Base-by-base conservation (phyloP, 805 yeast genomes). In the Ogataea trehalophila region DNA sequence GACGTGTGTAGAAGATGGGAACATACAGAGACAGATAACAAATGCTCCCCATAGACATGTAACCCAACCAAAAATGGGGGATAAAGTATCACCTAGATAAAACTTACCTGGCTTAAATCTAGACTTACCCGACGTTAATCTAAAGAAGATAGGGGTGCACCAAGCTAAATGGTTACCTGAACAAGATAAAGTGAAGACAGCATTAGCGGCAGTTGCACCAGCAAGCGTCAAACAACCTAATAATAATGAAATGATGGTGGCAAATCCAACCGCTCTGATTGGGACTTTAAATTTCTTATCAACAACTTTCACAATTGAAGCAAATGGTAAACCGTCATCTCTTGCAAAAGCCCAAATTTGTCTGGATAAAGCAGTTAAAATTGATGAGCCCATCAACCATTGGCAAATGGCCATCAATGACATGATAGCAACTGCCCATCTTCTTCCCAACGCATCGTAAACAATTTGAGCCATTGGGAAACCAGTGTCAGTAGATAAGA, bases 311-410 rank as follows among this genome's bases (percentile, higher is more conserved):
- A 85, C 73, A 58, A 69, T 69, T 38, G 71, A 65, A 14, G 83
- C 73, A 52, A 81, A 69, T 8, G 91, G 91, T 47, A 85, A 71
- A 15, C 89, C 90, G 56, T 83, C 81, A 62, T 85, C 92, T 68
- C 92, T 77, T 37, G 87, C 81, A 63, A 83, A 81, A 1, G 89
- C 88, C 81, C 85, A 84, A 43, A 81, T 73, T 62, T 83, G 89
- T 63, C 90, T 75, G 5, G 87, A 81, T 6, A 78, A 74, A 11
- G 88, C 87, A 42, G 81, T 74, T 42, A 81, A 67, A 46, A 78
- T 73, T 3, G 85, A 79, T 22, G 79, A 72, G 16, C 85, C 85
- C 87, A 83, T 83, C 45, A 82, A 66, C 63, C 77, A 80, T 61
- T 82, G 87, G 20, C 85, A 80, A 51, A 73, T 60, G 9, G 81